Evolutionary conservation across 2,329 filamentous ascomycete genomes (phyloP), one percentile per base, ranked within the genome.

Genomic region (Cytospora chrysosperma): DNA sequence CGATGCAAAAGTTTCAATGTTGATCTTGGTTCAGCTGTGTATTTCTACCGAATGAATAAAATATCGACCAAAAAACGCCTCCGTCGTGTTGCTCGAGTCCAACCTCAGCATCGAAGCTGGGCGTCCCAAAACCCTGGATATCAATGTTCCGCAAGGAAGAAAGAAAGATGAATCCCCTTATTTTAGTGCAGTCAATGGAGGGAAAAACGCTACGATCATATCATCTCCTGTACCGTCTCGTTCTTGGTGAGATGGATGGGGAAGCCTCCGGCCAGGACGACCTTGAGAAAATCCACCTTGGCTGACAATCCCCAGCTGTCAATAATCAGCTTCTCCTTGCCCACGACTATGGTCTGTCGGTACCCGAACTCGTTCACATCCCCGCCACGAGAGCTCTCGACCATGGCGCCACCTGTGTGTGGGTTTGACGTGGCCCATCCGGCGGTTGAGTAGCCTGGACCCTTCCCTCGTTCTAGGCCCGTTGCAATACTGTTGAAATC

Each of bases 381-480:
- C 7, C 68, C 69, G 9, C 78, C 60, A 74, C 72, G 24, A 75
- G 75, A 79, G 76, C 62, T 66, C 37, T 80, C 77, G 4, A 76
- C 75, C 43, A 78, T 79, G 6, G 73, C 70, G 4, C 76, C 74
- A 24, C 77, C 76, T 0, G 77, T 78, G 63, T 81, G 75, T 1
- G 78, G 77, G 62, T 81, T 79, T 47, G 62, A 76, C 40, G 70
- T 74, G 71, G 68, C 76, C 61, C 75, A 74, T 9, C 75, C 72
- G 1, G 82, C 81, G 1, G 79, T 82, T 8, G 82, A 84, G 69
- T 84, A 86, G 37, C 78, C 81, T 0, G 83, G 83, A 0, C 83
- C 83, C 49, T 82, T 81, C 49, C 82, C 80, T 3, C 78, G 77
- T 70, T 85, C 82, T 2, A 85, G 75, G 1, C 82, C 85, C 0